Percentiles rank a stretch among this genome's conserved stretches.
These are phyloP conservation scores for Usnea hakonensis DNA, from an alignment of 495 filamentous ascomycete genomes.

Conservation along the genomic window DNA sequence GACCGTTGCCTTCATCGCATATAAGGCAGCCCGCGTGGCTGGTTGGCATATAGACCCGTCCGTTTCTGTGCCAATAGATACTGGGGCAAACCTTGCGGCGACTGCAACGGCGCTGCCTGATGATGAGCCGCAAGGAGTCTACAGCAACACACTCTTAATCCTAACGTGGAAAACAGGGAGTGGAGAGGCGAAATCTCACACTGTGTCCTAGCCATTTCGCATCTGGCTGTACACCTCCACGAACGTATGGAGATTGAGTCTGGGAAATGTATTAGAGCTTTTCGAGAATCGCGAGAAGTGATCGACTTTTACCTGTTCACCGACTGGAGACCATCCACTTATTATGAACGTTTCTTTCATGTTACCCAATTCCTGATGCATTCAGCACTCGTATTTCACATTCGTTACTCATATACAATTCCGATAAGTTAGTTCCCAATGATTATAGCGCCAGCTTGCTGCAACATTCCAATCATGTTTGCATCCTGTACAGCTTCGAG, in stretches of 20 bases:
- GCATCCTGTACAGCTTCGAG: slow-evolving; percentile 22
- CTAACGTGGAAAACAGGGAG: neutral
- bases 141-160: neutral
- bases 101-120: slow-evolving; percentile 42
- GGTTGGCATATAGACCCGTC: slow-evolving; percentile 38
- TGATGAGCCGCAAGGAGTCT: slow-evolving; percentile 41
- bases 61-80: slow-evolving; percentile 42
- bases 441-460: slow-evolving; percentile 34
- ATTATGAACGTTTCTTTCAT: slow-evolving; percentile 29
- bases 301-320: slow-evolving; percentile 17
- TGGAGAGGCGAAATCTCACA: slow-evolving; percentile 17
- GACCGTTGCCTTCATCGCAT: slow-evolving; percentile 34
- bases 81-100: slow-evolving; percentile 37
- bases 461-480: slow-evolving; percentile 6
- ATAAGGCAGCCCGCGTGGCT: slow-evolving; percentile 36
- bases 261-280: slow-evolving; percentile 27
- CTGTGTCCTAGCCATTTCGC: slow-evolving; percentile 31
- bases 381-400: neutral
- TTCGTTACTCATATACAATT: neutral
- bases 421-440: slow-evolving; percentile 35
- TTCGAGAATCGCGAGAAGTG: slow-evolving; percentile 31
- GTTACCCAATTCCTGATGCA: slow-evolving; percentile 25
- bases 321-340: slow-evolving; percentile 39
- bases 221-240: slow-evolving; percentile 30
- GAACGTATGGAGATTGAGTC: slow-evolving; percentile 39